Base-by-base conservation (phyloP, 2,329 filamentous ascomycete species). In the Aureobasidium uvarum region DNA sequence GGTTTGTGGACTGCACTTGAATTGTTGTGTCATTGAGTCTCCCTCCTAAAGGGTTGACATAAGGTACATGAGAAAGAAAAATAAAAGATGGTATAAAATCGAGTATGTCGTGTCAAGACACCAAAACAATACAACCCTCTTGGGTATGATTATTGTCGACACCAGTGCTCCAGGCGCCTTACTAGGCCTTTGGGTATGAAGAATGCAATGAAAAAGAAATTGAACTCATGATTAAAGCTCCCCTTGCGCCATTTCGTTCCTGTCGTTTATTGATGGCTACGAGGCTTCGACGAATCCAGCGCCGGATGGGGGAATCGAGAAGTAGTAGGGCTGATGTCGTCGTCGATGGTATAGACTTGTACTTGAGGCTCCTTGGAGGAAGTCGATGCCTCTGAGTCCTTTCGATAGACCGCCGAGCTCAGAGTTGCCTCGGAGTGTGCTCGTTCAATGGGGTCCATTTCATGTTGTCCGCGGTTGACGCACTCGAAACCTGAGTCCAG, bases 401-500 rank as follows among this genome's bases (percentile, higher is more conserved):
- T 63, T 23, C 60, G 46, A 14, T 63, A 63, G 23, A 38, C 43
- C 20, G 60, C 31, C 6, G 60, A 50, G 36, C 45, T 62, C 8
- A 63, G 28, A 7, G 60, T 63, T 45, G 48, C 36, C 36, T 63
- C 60, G 18, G 60, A 63, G 28, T 63, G 45, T 31, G 46, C 60
- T 63, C 60, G 46, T 14, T 52, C 38, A 52, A 52, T 54, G 48
- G 60, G 23, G 36, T 54, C 46, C 48, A 54, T 63, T 23, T 63
- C 60, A 45, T 43, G 60, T 16, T 54, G 60, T 52, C 39, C 60
- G 14, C 60, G 46, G 48, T 52, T 63, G 46, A 63, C 60, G 48
- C 23, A 63, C 48, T 63, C 60, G 48, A 63, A 63, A 43, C 60
- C 60, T 63, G 60, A 63, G 28, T 63, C 60, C 46, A 63, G 48